Evolutionary conservation across 2,329 filamentous ascomycete genomes (phyloP).

Genomic region (Aaosphaeria pasadenensis): DNA sequence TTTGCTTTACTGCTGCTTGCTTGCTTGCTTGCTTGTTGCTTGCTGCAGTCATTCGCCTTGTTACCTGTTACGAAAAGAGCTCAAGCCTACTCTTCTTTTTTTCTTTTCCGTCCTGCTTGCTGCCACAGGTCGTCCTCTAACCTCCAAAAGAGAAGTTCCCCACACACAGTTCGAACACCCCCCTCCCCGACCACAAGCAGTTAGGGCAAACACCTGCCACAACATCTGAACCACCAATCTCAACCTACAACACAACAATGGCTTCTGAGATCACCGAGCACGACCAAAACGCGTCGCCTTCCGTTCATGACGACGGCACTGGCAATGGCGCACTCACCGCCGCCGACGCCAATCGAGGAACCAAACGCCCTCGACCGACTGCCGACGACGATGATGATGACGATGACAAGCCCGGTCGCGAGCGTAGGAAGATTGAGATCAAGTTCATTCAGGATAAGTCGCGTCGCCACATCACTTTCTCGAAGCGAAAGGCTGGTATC

Average conservation of each 20-base stretch:
- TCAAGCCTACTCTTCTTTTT: too few relatives aligned
- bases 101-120: slow-evolving; percentile 25
- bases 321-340: slow-evolving; percentile 56
- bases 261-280: slow-evolving; percentile 50
- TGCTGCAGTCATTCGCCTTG: too few relatives aligned
- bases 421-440: slow-evolving; percentile 99
- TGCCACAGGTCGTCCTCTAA: slow-evolving; percentile 11
- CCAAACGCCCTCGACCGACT: slow-evolving; percentile 82
- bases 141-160: slow-evolving; percentile 31
- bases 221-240: slow-evolving; percentile 31
- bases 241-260: slow-evolving; percentile 32
- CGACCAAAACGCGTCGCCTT: slow-evolving; percentile 50
- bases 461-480: slow-evolving; percentile 98
- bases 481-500: slow-evolving; percentile 98
- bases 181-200: slow-evolving; percentile 34
- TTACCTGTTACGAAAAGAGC: too few relatives aligned
- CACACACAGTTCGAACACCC: slow-evolving; percentile 16
- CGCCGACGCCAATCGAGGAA: slow-evolving; percentile 69
- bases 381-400: slow-evolving; percentile 95
- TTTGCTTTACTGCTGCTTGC: not conserved
- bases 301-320: slow-evolving; percentile 51
- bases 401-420: slow-evolving; percentile 94
- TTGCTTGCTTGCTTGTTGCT: slow-evolving; percentile 4
- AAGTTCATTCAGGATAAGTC: slow-evolving; percentile 99
- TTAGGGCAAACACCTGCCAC: slow-evolving; percentile 37